Evolutionary conservation across 1,284 basidiomycete species (phyloP), one percentile per base, ranked within the genome.

Genomic region (Irpex lacteus): DNA sequence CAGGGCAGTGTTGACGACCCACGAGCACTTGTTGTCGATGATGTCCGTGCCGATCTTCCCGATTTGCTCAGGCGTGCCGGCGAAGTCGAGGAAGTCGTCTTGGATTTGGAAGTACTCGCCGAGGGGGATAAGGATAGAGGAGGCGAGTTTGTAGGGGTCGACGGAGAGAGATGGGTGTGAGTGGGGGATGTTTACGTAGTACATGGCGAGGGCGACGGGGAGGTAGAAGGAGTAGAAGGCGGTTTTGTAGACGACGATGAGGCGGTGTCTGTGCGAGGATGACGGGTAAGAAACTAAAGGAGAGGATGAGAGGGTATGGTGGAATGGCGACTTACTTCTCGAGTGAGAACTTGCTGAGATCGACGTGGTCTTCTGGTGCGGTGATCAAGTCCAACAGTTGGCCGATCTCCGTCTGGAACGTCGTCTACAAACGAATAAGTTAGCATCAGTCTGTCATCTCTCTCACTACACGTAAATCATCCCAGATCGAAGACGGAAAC

Each of bases 31-130:
- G 87, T 98, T 98, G 80, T 99, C 97, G 64, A 98, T 78, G 72
- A 99, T 99, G 77, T 99, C 98, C 19, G 97, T 98, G 37, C 97
- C 98, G 68, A 98, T 88, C 82, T 99, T 99, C 67, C 97, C 98
- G 63, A 98, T 93, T 70, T 93, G 86, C 79, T 96, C 95, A 0
- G 95, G 94, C 1, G 93, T 87, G 9, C 91, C 95, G 60, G 91
- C 91, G 75, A 90, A 98, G 79, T 99, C 97, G 69, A 99, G 88
- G 80, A 92, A 98, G 78, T 99, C 98, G 78, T 99, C 97, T 78
- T 99, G 97, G 59, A 98, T 87, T 80, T 99, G 97, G 89, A 98
- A 99, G 81, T 98, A 99, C 78, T 98, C 96, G 65, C 98, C 97
- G 66, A 98, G 85, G 7, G 94, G 95, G 62, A 99, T 80, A 58